phyloP scores from a whole-genome alignment of 805 yeast genomes.

The Candida ortonii region DNA sequence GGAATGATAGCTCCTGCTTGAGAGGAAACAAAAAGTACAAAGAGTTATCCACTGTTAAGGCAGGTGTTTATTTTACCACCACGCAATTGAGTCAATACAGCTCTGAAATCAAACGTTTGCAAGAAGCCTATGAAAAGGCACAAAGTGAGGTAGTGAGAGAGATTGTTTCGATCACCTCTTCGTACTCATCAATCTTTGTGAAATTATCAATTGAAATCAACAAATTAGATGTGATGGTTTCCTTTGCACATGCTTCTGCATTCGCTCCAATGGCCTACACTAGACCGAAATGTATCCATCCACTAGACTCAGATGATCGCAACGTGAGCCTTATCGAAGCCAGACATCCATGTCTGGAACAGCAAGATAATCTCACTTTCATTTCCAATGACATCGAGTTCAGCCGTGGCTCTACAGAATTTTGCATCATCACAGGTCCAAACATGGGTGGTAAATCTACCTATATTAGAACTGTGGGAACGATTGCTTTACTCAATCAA shows the following conservation, averaged over 20 bases:
- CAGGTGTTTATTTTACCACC: constrained; percentile 92
- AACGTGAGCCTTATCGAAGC: constrained; percentile 63
- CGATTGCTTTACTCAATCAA: constrained; percentile 81
- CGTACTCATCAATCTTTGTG: constrained; percentile 77
- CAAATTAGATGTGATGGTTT: constrained; percentile 74
- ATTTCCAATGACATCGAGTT: constrained; percentile 87
- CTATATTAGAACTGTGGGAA: constrained; percentile 86
- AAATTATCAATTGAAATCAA: constrained; percentile 63
- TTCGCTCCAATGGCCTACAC: constrained; percentile 81
- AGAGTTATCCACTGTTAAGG: constrained; percentile 88
- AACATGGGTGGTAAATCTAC: constrained; percentile 98
- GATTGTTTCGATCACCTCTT: constrained; percentile 73
- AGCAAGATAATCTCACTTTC: constrained; percentile 85
- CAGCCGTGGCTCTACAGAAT: constrained; percentile 55
- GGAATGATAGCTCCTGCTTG: constrained; percentile 81
- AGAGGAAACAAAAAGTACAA: constrained; percentile 61
- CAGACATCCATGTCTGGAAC: constrained; percentile 93
- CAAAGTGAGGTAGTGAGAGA: constrained; percentile 81
- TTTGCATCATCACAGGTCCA: constrained; percentile 89
- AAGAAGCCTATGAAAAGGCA: constrained; percentile 65
- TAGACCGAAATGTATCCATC: constrained; percentile 60
- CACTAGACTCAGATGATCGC: constrained; percentile 46
- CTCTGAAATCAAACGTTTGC: constrained; percentile 53
- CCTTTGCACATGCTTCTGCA: constrained; percentile 82
- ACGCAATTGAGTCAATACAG: constrained; percentile 58